Evolutionary conservation across 129 eudicot species (phyloP).

Genomic region (Rutidosis leptorrhynchoides): DNA sequence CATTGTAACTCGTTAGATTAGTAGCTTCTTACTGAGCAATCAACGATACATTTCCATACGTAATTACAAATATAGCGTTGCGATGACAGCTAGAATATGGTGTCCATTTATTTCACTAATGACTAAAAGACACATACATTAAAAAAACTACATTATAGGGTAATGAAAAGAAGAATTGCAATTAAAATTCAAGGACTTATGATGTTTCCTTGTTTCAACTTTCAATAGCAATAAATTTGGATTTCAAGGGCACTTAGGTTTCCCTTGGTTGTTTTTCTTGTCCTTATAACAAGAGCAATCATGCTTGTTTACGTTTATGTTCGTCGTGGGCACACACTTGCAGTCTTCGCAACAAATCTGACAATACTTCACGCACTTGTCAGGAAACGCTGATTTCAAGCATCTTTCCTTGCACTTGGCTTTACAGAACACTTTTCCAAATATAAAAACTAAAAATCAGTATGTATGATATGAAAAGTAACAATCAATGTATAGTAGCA

Average conservation of each 20-base stretch:
- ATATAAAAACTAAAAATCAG: constrained; percentile 4
- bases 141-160: constrained; percentile 12
- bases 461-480: too few relatives aligned
- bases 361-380: constrained; percentile 71
- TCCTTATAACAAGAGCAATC: constrained; percentile 86
- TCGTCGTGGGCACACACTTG: constrained; percentile 73
- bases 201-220: constrained; percentile 49
- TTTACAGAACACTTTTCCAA: constrained; percentile 39
- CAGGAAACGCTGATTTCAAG: constrained; percentile 46
- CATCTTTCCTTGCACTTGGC: constrained; percentile 56
- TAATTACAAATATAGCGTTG: too few relatives aligned
- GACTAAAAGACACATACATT: constrained; percentile 27
- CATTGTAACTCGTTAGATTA: too few relatives aligned
- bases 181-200: constrained; percentile 41
- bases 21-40: too few relatives aligned
- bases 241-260: constrained; percentile 69
- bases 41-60: too few relatives aligned
- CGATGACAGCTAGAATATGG: too few relatives aligned
- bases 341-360: constrained; percentile 60
- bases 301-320: constrained; percentile 66
- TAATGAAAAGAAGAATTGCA: constrained; percentile 19
- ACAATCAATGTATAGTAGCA: too few relatives aligned
- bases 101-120: constrained; percentile 24
- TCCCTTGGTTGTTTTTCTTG: constrained; percentile 65
- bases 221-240: constrained; percentile 33